A percentile compares a stretch with the other conserved stretches of the same genome.
Evolutionary conservation across 2,329 filamentous ascomycete genomes (phyloP).

Genomic region (Hymenoscyphus albidus): DNA sequence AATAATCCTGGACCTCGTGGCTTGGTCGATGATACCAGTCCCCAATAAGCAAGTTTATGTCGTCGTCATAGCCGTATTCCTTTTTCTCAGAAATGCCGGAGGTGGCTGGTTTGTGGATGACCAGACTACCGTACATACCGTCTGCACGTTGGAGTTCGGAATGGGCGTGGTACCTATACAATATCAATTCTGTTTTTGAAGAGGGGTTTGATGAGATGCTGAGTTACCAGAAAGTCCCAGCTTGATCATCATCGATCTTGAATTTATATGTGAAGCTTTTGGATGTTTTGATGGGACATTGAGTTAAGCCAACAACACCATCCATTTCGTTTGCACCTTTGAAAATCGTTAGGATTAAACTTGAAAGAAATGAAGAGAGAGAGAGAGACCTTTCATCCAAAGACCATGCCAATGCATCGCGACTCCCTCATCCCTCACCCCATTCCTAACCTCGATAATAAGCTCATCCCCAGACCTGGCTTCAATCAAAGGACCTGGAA

Average conservation of each 20-base stretch:
- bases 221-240: conserved; percentile 20
- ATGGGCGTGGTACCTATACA: conserved; percentile 46
- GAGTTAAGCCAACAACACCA: conserved; percentile 20
- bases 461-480: conserved; percentile 42
- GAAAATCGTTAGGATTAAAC: not conserved
- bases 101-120: conserved; percentile 38
- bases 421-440: conserved; percentile 28
- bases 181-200: not conserved
- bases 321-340: conserved; percentile 28
- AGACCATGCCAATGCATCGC: conserved; percentile 45
- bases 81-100: conserved; percentile 22
- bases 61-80: conserved; percentile 36
- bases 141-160: conserved; percentile 41
- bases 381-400: conserved; percentile 11
- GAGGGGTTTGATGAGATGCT: not conserved
- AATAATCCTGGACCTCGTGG: conserved; percentile 40
- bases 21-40: conserved; percentile 46
- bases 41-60: conserved; percentile 42
- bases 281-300: conserved; percentile 11
- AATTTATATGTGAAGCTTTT: conserved; percentile 19
- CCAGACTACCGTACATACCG: conserved; percentile 43
- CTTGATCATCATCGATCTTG: conserved; percentile 15
- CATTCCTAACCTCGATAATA: conserved; percentile 40
- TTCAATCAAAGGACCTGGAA: conserved; percentile 42
- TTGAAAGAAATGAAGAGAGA: not conserved